phyloP scores from a whole-genome alignment of 2,329 filamentous ascomycete genomes.

The Fusarium succisae region DNA sequence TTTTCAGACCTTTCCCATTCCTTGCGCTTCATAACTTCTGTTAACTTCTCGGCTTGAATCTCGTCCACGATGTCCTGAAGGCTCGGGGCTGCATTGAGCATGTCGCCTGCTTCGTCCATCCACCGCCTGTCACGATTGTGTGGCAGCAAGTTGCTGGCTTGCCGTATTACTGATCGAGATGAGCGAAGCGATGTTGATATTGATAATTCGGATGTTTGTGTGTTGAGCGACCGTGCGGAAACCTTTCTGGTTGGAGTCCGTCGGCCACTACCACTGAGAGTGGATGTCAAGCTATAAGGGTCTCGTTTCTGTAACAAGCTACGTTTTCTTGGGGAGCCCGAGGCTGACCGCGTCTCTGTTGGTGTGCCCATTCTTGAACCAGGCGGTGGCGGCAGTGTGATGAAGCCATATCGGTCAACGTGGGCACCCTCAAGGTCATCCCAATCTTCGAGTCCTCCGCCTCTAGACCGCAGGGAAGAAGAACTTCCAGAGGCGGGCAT shows the following conservation, averaged over 20 bases:
- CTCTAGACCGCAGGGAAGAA: constrained; percentile 55
- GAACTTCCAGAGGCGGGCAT: constrained; percentile 56
- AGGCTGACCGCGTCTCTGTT: constrained; percentile 53
- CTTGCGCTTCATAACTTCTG: constrained; percentile 68
- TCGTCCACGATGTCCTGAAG: constrained; percentile 66
- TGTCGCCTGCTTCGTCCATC: constrained; percentile 73
- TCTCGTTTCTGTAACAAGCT: constrained; percentile 56
- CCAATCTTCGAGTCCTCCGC: constrained; percentile 72
- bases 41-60: constrained; percentile 60
- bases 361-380: constrained; percentile 54
- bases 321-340: constrained; percentile 55
- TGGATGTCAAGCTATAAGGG: constrained; percentile 50
- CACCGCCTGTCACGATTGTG: constrained; percentile 68
- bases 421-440: constrained; percentile 68
- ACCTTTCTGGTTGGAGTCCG: constrained; percentile 63
- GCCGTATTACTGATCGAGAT: constrained; percentile 64
- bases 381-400: constrained; percentile 58
- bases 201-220: constrained; percentile 63
- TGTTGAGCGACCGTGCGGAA: constrained; percentile 67
- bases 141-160: constrained; percentile 67
- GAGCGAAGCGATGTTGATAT: constrained; percentile 60
- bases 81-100: constrained; percentile 69
- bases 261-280: constrained; percentile 49
- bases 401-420: constrained; percentile 76
- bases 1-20: constrained; percentile 72